Evolutionary conservation across 2,329 filamentous ascomycete species (phyloP).

Genomic region (Botrytis paeoniae): DNA sequence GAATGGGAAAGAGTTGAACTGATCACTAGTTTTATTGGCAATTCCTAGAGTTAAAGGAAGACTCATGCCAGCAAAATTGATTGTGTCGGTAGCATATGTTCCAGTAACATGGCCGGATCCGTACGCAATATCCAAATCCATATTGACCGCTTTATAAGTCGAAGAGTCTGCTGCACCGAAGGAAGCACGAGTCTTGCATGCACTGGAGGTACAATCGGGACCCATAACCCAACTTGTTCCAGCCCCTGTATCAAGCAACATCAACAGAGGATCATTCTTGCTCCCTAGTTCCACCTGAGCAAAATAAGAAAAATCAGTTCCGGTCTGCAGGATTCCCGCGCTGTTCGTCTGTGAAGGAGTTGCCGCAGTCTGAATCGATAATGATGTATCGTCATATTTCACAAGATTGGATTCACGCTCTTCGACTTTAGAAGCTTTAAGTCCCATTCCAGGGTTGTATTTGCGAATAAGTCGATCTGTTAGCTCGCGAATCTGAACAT

Average conservation of each 20-base stretch:
- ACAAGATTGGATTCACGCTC: constrained; percentile 19
- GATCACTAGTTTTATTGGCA: constrained; percentile 65
- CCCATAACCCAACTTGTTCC: constrained; percentile 84
- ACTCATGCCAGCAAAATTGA: constrained; percentile 64
- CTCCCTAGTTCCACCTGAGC: constrained; percentile 56
- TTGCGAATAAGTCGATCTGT: constrained; percentile 31
- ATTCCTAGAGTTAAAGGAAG: constrained; percentile 68
- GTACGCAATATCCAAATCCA: constrained; percentile 66
- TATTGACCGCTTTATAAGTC: constrained; percentile 52
- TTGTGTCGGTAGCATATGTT: constrained; percentile 60
- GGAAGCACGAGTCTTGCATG: constrained; percentile 67
- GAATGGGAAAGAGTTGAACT: constrained; percentile 77
- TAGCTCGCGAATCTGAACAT: constrained; percentile 26
- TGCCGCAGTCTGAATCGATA: constrained; percentile 27
- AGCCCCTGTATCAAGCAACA: constrained; percentile 65
- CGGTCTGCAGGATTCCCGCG: constrained; percentile 60
- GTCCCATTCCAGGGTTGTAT: constrained; percentile 26
- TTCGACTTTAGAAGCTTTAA: constrained; percentile 3
- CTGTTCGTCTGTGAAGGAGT: constrained; percentile 47
- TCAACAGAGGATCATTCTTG: constrained; percentile 51
- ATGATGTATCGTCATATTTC: constrained; percentile 30
- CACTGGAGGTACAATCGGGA: constrained; percentile 59
- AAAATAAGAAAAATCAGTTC: constrained; percentile 65
- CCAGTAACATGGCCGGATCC: constrained; percentile 75
- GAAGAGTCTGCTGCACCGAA: constrained; percentile 66